These are phyloP conservation scores for Ceratocystis cacaofunesta DNA, from an alignment of 2,329 filamentous ascomycete species.

Conservation along the genomic window DNA sequence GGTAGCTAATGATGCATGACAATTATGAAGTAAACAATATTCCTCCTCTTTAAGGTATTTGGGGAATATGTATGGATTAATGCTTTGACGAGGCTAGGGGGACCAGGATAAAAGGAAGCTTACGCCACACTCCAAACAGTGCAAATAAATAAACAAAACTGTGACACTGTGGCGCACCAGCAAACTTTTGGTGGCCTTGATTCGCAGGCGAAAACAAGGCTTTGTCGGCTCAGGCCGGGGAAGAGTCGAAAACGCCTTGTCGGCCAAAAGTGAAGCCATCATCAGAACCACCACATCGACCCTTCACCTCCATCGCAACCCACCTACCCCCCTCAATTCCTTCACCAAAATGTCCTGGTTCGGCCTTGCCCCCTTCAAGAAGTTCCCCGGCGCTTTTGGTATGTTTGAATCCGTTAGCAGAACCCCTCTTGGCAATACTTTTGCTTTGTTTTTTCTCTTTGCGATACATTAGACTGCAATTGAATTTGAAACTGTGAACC, in stretches of 20 bases:
- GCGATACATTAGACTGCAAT: background rate
- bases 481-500: conserved; percentile 17
- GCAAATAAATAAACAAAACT: background rate
- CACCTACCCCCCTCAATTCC: conserved; percentile 24
- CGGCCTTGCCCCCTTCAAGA: conserved; percentile 52
- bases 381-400: conserved; percentile 68
- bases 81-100: background rate
- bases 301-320: conserved; percentile 22
- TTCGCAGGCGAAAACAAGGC: conserved; percentile 14
- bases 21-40: too few relatives aligned
- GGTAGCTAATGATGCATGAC: too few relatives aligned
- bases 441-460: background rate
- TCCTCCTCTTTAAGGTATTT: too few relatives aligned
- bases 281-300: conserved; percentile 23
- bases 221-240: conserved; percentile 13
- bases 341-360: conserved; percentile 58
- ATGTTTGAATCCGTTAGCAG: conserved; percentile 30
- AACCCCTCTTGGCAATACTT: background rate
- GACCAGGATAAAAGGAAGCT: background rate
- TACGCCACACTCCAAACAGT: background rate
- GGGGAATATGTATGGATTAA: too few relatives aligned
- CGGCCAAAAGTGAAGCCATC: conserved; percentile 22
- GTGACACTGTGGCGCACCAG: background rate
- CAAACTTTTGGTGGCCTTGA: conserved; percentile 12
- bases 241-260: conserved; percentile 15